Base-by-base conservation (phyloP, 75 land plant species). In the Adiantum capillusveneris region DNA sequence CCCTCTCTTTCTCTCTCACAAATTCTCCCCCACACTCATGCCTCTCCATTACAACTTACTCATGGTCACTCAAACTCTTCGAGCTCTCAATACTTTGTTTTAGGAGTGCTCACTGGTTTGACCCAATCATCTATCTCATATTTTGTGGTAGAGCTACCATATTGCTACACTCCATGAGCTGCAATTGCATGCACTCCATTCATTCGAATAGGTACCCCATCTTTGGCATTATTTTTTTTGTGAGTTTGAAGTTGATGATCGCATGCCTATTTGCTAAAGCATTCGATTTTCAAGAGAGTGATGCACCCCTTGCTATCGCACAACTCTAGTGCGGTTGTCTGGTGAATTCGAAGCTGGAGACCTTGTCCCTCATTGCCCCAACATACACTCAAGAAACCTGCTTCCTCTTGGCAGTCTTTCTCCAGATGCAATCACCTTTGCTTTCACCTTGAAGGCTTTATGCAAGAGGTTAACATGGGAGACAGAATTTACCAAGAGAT, bases 11-110 rank as follows among this genome's bases (percentile, higher is more conserved):
- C 62, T 75, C 59, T 71, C 72, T 62, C 86, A 56, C 74, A 70
- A 87, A 41, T 71, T 77, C 60, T 85, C 84, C 7, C 81, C 85
- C 95, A n/a, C 91, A 89, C 58, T 61, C 57, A 46, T 72, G 80
- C 11, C 91, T 87, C 58, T 90, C 96, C 20, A 87, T 87, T 53
- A 81, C 82, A 11, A 84, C 87, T 43, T 67, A 36, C 52, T 83
- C 84, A n/a, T 87, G 67, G 14, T 90, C 87, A 49, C 89, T 25
- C 25, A 31, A 36, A 25, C 58, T 9, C 22, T 62, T 66, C 21
- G 13, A 29, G 29, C 13, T 24, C 41, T 2, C 20, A 27, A 25
- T 56, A 17, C 21, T 14, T 20, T 46, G 49, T 20, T 17, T 17
- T 6, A 14, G 17, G 49, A 5, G 7, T 34, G 37, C 37, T 9